Conservation (phyloP, 176 grass and related monocot genomes). For the Poa annua region DNA sequence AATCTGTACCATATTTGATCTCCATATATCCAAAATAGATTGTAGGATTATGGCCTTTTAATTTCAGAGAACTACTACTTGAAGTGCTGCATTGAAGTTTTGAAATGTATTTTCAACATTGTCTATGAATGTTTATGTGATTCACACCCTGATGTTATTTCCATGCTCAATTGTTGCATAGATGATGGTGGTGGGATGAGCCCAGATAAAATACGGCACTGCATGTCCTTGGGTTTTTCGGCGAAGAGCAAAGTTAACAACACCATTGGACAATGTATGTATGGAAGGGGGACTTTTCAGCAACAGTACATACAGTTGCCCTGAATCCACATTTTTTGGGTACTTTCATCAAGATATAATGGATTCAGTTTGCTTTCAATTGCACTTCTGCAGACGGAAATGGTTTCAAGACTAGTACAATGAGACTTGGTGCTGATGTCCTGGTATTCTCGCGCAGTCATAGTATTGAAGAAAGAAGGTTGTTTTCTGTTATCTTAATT, state of each 20-base stretch:
- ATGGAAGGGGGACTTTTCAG: slow-evolving; percentile 20
- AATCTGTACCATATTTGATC: slow-evolving; percentile 2
- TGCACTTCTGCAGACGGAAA: slow-evolving; percentile 77
- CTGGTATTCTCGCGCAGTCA: slow-evolving; percentile 87
- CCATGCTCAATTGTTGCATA: slow-evolving; percentile 34
- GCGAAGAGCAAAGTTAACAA: slow-evolving; percentile 78
- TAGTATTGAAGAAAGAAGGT: slow-evolving; percentile 80
- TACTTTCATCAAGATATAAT: not conserved
- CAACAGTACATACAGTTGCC: slow-evolving; percentile 24
- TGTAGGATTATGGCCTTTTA: not conserved
- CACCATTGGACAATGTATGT: slow-evolving; percentile 97
- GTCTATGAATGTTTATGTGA: slow-evolving; percentile 1
- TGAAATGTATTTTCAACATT: slow-evolving; percentile 5
- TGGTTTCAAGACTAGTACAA: slow-evolving; percentile 99
- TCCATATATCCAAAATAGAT: not conserved
- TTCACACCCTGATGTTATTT: slow-evolving; percentile 1
- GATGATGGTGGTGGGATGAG: slow-evolving; percentile 98
- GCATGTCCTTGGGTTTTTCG: slow-evolving; percentile 99
- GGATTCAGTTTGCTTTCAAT: slow-evolving; percentile 34
- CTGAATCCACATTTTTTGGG: slow-evolving; percentile 11
- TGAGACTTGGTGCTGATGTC: slow-evolving; percentile 97
- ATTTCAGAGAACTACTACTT: not conserved
- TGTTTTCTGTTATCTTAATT: slow-evolving; percentile 28
- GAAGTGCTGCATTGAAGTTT: not conserved
- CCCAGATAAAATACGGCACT: slow-evolving; percentile 96